A percentile compares a stretch with the other conserved stretches of the same genome.
phyloP scores from a whole-genome alignment of 345 rosid genomes.

The Limnanthes douglasii region DNA sequence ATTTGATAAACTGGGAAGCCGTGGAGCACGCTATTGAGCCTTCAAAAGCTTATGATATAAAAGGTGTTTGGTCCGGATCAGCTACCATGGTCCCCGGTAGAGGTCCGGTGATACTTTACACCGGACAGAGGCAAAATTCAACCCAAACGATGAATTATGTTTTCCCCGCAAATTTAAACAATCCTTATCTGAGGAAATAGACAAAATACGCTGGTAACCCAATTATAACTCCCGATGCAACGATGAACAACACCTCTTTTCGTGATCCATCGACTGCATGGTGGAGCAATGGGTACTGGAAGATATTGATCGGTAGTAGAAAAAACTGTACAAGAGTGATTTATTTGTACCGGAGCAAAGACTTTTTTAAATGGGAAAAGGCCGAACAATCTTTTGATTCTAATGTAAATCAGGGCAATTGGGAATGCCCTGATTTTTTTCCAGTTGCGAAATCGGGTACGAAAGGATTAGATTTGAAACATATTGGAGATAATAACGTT shows the following conservation, averaged over 20 bases:
- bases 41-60: conserved; percentile 28
- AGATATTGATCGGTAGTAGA: conserved; percentile 23
- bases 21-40: conserved; percentile 41
- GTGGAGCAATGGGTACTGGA: conserved; percentile 36
- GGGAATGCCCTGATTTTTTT: conserved; percentile 69
- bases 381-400: conserved; percentile 40
- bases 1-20: conserved; percentile 42
- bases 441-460: conserved; percentile 30
- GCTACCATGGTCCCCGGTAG: conserved; percentile 42
- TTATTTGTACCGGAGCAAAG: conserved; percentile 32
- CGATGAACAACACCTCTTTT: conserved; percentile 35
- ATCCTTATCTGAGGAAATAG: conserved; percentile 48
- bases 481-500: conserved; percentile 11
- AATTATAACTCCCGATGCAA: conserved; percentile 13
- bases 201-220: conserved; percentile 45
- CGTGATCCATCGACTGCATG: conserved; percentile 72
- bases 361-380: conserved; percentile 34
- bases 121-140: conserved; percentile 25
- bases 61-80: conserved; percentile 68
- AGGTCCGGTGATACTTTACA: too few species aligned
- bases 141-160: conserved; percentile 45
- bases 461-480: conserved; percentile 21
- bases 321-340: conserved; percentile 26
- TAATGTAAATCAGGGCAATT: conserved; percentile 20
- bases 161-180: conserved; percentile 31